Evolutionary conservation across 208 protist species (phyloP).

Genomic region (Borovskyia barvae): DNA sequence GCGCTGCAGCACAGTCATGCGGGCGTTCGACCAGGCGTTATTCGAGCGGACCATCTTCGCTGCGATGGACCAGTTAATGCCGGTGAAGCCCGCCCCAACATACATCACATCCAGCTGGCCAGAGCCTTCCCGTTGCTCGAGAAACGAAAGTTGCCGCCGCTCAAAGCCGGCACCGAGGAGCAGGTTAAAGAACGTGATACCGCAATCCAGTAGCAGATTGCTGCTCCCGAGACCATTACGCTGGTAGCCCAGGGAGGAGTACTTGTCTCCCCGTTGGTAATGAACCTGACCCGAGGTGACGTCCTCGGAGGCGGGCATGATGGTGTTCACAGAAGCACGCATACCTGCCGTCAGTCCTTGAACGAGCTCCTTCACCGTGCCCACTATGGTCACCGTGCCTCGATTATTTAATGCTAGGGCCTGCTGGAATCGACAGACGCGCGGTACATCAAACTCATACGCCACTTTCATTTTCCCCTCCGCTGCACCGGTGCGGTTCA

Average conservation of each 20-base stretch:
- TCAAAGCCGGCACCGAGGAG: conserved; percentile 80
- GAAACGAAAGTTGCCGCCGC: conserved; percentile 73
- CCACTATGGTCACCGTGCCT: conserved; percentile 45
- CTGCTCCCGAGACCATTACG: conserved; percentile 86
- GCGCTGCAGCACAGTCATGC: conserved; percentile 67
- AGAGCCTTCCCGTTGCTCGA: conserved; percentile 67
- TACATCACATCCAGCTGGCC: conserved; percentile 79
- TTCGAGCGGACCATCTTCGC: conserved; percentile 72
- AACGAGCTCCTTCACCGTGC: conserved; percentile 54
- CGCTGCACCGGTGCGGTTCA: conserved; percentile 49
- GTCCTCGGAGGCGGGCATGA: conserved; percentile 82
- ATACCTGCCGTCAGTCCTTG: conserved; percentile 66
- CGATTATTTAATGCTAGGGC: conserved; percentile 55
- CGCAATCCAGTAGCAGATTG: conserved; percentile 80
- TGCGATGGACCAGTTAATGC: conserved; percentile 76
- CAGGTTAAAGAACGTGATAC: conserved; percentile 81
- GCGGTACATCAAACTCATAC: conserved; percentile 50
- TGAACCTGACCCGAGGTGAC: conserved; percentile 49
- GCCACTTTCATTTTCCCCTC: conserved; percentile 82
- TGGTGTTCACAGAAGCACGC: conserved; percentile 67
- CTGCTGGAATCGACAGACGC: conserved; percentile 73
- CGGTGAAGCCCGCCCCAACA: conserved; percentile 73
- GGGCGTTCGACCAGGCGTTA: conserved; percentile 65
- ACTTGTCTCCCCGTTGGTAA: conserved; percentile 80
- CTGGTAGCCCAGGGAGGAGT: conserved; percentile 64